These are phyloP conservation scores for Lactifluus pinguis DNA, from an alignment of 768 basidiomycete species.

Conservation along the genomic window DNA sequence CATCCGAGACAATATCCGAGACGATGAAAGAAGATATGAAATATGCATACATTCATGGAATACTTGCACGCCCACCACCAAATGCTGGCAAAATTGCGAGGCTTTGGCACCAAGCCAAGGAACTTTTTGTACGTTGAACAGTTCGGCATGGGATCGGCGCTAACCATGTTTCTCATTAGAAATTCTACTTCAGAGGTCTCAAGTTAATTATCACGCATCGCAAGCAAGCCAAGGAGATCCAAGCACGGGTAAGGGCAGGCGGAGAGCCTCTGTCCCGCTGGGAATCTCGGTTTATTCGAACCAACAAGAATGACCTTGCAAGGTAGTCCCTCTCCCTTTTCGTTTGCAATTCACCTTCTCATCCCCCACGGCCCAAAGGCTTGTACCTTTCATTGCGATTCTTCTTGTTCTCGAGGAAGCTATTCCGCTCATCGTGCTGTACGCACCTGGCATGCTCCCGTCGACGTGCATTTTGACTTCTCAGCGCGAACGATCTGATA, in stretches of 20 bases:
- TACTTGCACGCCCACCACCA: conserved; percentile 55
- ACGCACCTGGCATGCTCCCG: conserved; percentile 75
- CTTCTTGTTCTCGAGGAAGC: conserved; percentile 71
- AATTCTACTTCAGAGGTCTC: conserved; percentile 78
- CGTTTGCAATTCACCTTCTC: conserved; percentile 3
- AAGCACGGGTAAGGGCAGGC: conserved; percentile 45
- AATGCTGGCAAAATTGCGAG: conserved; percentile 48
- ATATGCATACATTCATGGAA: conserved; percentile 59
- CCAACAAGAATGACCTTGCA: conserved; percentile 55
- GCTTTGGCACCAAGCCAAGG: conserved; percentile 40
- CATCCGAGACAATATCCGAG: conserved; percentile 32
- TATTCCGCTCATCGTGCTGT: conserved; percentile 77
- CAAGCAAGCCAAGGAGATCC: conserved; percentile 44
- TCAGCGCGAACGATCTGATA: conserved; percentile 57
- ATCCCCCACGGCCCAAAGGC: conserved; percentile 31
- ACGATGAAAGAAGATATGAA: conserved; percentile 52
- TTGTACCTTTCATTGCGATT: conserved; percentile 71
- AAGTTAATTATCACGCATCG: conserved; percentile 62
- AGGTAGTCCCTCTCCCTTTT: conserved; percentile 40
- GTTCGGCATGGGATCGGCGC: not conserved
- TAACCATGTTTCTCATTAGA: conserved; percentile 28
- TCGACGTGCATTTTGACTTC: conserved; percentile 82
- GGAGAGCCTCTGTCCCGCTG: conserved; percentile 55
- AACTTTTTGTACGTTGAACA: conserved; percentile 33
- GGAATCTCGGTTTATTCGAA: conserved; percentile 61